Conservation (phyloP, 768 basidiomycete genomes). For the Calvatia gigantea region DNA sequence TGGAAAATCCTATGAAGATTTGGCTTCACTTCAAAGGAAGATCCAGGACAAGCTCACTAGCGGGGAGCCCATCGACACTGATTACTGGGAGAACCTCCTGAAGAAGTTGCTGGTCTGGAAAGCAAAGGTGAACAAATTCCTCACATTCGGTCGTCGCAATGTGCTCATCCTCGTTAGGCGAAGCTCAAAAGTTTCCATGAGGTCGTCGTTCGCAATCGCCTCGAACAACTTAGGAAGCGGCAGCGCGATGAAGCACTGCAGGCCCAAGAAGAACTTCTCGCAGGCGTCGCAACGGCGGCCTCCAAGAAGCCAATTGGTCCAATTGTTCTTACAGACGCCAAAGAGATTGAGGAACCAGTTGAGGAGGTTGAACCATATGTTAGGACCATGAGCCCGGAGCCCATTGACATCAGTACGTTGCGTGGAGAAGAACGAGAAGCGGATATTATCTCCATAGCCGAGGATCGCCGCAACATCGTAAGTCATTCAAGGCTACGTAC, state of each 20-base stretch:
- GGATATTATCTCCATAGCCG: constrained; percentile 66
- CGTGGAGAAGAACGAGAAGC: constrained; percentile 77
- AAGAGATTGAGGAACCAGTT: constrained; percentile 32
- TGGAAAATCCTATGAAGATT: constrained; percentile 84
- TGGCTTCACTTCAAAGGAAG: constrained; percentile 76
- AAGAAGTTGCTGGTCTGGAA: constrained; percentile 96
- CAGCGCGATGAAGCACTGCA: constrained; percentile 95
- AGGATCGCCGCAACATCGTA: constrained; percentile 66
- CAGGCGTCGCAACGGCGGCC: constrained; percentile 67
- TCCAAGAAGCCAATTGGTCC: constrained; percentile 33
- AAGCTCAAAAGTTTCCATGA: constrained; percentile 92
- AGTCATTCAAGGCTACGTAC: constrained; percentile 21
- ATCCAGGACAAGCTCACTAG: constrained; percentile 87
- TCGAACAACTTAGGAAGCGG: constrained; percentile 92
- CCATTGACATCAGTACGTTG: constrained; percentile 69
- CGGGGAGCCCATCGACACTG: constrained; percentile 93
- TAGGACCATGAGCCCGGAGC: constrained; percentile 81
- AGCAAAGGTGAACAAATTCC: constrained; percentile 65
- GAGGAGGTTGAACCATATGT: constrained; percentile 80
- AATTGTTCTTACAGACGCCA: constrained; percentile 27
- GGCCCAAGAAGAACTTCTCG: constrained; percentile 86
- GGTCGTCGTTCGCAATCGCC: constrained; percentile 91
- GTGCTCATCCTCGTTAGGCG: constrained; percentile 45
- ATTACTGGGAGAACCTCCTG: constrained; percentile 95
- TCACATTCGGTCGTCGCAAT: not conserved